Percentiles rank a stretch among this genome's conserved stretches.
Evolutionary conservation across 2,329 filamentous ascomycete species (phyloP).

Genomic region (Byssoonygena ceratinophila): DNA sequence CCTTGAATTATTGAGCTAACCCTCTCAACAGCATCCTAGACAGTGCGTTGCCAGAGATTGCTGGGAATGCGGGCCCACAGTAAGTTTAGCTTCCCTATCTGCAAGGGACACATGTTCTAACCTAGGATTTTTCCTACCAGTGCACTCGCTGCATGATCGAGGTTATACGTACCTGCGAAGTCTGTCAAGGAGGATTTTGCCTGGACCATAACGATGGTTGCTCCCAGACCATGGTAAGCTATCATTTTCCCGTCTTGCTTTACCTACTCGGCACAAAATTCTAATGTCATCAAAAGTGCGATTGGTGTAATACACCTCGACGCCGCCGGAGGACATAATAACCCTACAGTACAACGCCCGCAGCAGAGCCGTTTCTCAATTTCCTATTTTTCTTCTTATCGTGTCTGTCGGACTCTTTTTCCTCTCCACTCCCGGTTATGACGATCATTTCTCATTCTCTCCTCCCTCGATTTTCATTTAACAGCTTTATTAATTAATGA

Average conservation of each 20-base stretch:
- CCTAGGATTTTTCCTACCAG: slow-evolving; percentile 33
- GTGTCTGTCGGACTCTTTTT: not conserved
- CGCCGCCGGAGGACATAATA: not conserved
- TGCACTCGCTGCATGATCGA: slow-evolving; percentile 64
- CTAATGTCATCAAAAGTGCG: slow-evolving; percentile 27
- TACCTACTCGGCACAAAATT: not conserved
- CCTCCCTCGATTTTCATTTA: not conserved
- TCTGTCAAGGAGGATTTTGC: slow-evolving; percentile 72
- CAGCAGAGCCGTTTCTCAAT: too few relatives aligned
- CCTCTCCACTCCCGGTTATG: slow-evolving; percentile 7
- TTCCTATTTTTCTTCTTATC: slow-evolving; percentile 1
- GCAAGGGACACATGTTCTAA: not conserved
- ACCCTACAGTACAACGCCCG: not conserved
- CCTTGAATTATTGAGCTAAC: not conserved
- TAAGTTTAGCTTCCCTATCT: slow-evolving; percentile 33
- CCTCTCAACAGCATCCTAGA: slow-evolving; percentile 21
- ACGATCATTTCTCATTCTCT: not conserved
- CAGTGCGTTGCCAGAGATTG: slow-evolving; percentile 57
- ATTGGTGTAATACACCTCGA: slow-evolving; percentile 32
- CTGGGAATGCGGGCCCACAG: slow-evolving; percentile 76
- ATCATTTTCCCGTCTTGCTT: slow-evolving; percentile 3
- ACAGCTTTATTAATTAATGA: slow-evolving; percentile 4
- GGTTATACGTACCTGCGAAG: slow-evolving; percentile 60
- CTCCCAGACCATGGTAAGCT: slow-evolving; percentile 46
- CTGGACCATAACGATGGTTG: slow-evolving; percentile 73